Base-by-base conservation (phyloP, 192 early-diverging fungal genomes). In the Chytriomyces sp. region DNA sequence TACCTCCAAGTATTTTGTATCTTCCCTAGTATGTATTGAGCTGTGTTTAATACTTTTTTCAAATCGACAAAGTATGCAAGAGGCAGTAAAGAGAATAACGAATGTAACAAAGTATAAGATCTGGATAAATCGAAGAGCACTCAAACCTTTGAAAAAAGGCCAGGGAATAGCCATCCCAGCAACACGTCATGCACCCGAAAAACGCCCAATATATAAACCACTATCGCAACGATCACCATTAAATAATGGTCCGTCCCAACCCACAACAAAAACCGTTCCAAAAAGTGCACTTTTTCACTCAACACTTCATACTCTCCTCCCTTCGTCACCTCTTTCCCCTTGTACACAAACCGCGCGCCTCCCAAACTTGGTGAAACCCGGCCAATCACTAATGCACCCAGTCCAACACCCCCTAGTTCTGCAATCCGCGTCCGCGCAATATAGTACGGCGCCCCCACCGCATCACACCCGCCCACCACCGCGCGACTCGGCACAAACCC, bases 241-340 rank as follows among this genome's bases (percentile, higher is more conserved):
- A 68, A 25, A 34, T 54, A 68, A 34, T 68, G 44, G n/a, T 68
- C 52, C 33, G 65, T 38, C n/a, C 65, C 65, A n/a, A 68, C 8
- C 3, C 34, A 10, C 8, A 33, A 68, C 31, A 68, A 1, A n/a
- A 68, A 32, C 3, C 65, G 25, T n/a, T 68, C 65, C 65, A 68
- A 36, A 25, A 55, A 68, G 28, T 68, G 65, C 44, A 39, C 39
- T 28, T 56, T 53, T n/a, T 32, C 6, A 17, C 52, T 55, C 49
- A 68, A 34, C 8, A 68, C 65, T 22, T 68, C 65, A 68, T 68
- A 68, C 8, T 68, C 65, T 33, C 65, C 65, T 5, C 3, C 14
- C 30, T 19, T 33, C 5, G 65, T 22, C 19, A 68, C 52, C 28
- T 68, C 65, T 28, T 68, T 68, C 14, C 65, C 65, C 19, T 53